Percentiles rank a stretch among this genome's conserved stretches.
Evolutionary conservation across 176 grass and related monocot species (phyloP).

Genomic region (Saccharum officinarum): DNA sequence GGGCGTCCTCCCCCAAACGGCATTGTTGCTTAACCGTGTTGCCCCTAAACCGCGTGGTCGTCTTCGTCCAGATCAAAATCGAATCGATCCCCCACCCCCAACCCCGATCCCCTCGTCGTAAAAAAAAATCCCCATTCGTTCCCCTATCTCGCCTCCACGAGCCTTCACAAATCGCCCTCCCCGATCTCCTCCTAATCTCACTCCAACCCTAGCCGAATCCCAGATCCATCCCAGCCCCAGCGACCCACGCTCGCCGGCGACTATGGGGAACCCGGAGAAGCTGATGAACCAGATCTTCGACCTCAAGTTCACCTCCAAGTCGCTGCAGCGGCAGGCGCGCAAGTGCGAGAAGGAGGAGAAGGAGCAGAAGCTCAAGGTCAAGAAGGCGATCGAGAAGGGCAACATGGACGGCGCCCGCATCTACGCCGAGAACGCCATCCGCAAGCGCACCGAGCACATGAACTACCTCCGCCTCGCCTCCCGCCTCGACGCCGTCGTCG

Average conservation of each 20-base stretch:
- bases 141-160: neutral
- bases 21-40: slow-evolving; percentile 30
- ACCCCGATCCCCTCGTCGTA: neutral
- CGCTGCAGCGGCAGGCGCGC: slow-evolving; percentile 86
- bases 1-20: neutral
- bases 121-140: neutral
- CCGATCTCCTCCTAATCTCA: neutral
- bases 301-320: slow-evolving; percentile 94
- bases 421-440: slow-evolving; percentile 98
- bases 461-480: slow-evolving; percentile 92
- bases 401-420: slow-evolving; percentile 96
- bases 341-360: slow-evolving; percentile 99
- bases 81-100: neutral
- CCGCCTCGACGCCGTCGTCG: slow-evolving; percentile 94
- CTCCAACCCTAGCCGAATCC: neutral
- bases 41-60: slow-evolving; percentile 35
- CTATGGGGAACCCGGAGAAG: slow-evolving; percentile 95
- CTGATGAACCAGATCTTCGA: slow-evolving; percentile 98
- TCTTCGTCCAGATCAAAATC: neutral
- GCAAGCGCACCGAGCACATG: slow-evolving; percentile 97
- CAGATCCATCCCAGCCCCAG: neutral
- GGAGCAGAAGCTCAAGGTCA: slow-evolving; percentile 94
- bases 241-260: neutral
- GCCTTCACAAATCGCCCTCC: neutral
- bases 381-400: slow-evolving; percentile 98